Evolutionary conservation across 2,329 filamentous ascomycete genomes (phyloP).

Genomic region (Ophiostoma himal-ulmi): DNA sequence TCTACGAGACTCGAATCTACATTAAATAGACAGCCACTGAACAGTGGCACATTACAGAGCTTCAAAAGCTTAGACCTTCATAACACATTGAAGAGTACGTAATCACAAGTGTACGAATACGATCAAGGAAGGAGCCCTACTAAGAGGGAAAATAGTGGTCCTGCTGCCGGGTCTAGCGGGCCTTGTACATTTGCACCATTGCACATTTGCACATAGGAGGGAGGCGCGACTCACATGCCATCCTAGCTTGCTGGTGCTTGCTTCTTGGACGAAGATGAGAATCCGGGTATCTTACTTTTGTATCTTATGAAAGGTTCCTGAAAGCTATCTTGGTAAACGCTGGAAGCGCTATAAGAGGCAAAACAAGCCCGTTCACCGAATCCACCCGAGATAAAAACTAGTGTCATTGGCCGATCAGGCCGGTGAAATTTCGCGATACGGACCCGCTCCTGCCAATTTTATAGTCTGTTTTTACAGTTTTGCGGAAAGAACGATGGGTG

Average conservation of each 20-base stretch:
- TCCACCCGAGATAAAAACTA: constrained; percentile 27
- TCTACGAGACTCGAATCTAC: background rate
- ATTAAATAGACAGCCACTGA: background rate
- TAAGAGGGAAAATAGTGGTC: background rate
- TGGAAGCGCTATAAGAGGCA: constrained; percentile 3
- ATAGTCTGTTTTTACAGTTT: constrained; percentile 12
- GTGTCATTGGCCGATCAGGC: constrained; percentile 13
- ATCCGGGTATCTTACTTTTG: background rate
- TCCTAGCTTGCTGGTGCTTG: background rate
- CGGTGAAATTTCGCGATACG: constrained; percentile 11
- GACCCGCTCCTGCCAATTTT: constrained; percentile 4
- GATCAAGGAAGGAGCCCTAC: background rate
- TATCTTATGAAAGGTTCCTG: background rate
- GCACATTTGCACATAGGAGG: background rate
- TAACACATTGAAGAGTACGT: background rate
- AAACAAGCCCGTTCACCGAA: constrained; percentile 23
- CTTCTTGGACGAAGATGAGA: background rate
- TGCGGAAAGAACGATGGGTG: background rate
- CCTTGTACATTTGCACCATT: background rate
- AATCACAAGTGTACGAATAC: background rate
- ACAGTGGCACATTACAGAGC: background rate
- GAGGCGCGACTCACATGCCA: background rate
- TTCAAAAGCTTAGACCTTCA: background rate
- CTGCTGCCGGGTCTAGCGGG: background rate
- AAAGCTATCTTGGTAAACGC: background rate